Base-by-base conservation (phyloP, 257 asterid species). In the Pogostemon cablin region DNA sequence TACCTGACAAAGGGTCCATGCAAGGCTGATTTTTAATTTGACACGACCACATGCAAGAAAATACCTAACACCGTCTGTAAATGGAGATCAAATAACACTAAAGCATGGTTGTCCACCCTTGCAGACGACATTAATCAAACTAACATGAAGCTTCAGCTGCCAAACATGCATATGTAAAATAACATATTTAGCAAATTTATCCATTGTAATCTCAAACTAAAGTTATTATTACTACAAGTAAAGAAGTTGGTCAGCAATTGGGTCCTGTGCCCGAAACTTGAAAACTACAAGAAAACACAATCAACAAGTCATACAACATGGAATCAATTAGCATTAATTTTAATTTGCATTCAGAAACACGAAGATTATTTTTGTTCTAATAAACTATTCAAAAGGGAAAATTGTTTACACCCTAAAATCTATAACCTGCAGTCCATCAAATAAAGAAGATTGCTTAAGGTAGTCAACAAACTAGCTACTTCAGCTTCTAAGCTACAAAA, bases 401-500 rank as follows among this genome's bases (percentile, higher is more conserved):
- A 17, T 39, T 54, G 52, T 53, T 35, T 61, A 67, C 65, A 75
- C 44, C 17, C 61, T 41, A 71, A 54, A 75, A 68, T 54, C 25
- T 69, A 47, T 25, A 70, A 56, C 56, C 43, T 63, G 48, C 37
- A 63, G 25, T 47, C 72, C 43, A 63, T 53, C 25, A 64, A 47
- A 47, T 8, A 38, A 47, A 58, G 42, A 48, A 49, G 60, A n/a
- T 46, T 9, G 43, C 37, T 46, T 34, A 39, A 46, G 63, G 54
- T 53, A 75, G 62, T 54, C 50, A 38, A 70, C 42, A 7, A 10
- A 65, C 39, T 41, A 71, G 73, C 68, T 56, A 48, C 69, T 57
- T 66, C n/a, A 48, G 65, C 60, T 57, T 44, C 60, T 75, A 32
- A 71, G 56, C 57, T 44, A 34, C 37, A 59, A 67, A 72, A 60